Evolutionary conservation across 306 rosid genomes (phyloP).

Genomic region (Hippophae tibetana): DNA sequence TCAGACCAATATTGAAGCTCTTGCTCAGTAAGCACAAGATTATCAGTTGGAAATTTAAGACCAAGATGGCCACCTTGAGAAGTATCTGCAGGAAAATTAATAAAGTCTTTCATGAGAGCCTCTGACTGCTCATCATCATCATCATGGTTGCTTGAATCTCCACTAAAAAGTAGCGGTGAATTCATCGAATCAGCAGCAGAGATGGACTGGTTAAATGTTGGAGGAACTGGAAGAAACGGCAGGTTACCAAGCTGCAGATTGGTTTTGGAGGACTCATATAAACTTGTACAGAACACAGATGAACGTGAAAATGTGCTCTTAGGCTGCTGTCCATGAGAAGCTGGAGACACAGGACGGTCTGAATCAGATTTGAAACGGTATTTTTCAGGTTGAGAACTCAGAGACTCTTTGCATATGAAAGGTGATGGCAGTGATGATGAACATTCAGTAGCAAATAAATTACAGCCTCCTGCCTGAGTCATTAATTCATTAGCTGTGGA

Average conservation of each 20-base stretch:
- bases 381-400: slow-evolving; percentile 16
- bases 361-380: slow-evolving; percentile 5
- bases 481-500: slow-evolving; percentile 17
- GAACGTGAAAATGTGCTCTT: slow-evolving; percentile 28
- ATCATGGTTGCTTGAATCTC: slow-evolving; percentile 6
- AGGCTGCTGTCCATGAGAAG: slow-evolving; percentile 11
- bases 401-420: slow-evolving; percentile 21
- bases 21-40: slow-evolving; percentile 23
- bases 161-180: slow-evolving; percentile 15
- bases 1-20: slow-evolving; percentile 30
- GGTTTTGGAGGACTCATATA: slow-evolving; percentile 36
- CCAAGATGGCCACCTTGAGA: slow-evolving; percentile 20
- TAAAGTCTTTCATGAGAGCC: slow-evolving; percentile 27
- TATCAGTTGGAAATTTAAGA: slow-evolving; percentile 17
- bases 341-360: slow-evolving; percentile 14
- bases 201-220: slow-evolving; percentile 19
- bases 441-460: slow-evolving; percentile 14
- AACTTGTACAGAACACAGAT: slow-evolving; percentile 37
- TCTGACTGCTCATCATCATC: slow-evolving; percentile 25
- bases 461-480: slow-evolving; percentile 22
- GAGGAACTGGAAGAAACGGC: slow-evolving; percentile 37
- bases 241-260: slow-evolving; percentile 32
- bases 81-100: slow-evolving; percentile 20
- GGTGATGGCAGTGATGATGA: slow-evolving; percentile 22
- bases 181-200: slow-evolving; percentile 20